phyloP scores from a whole-genome alignment of 768 basidiomycete genomes.

The Pleurotus djamor region DNA sequence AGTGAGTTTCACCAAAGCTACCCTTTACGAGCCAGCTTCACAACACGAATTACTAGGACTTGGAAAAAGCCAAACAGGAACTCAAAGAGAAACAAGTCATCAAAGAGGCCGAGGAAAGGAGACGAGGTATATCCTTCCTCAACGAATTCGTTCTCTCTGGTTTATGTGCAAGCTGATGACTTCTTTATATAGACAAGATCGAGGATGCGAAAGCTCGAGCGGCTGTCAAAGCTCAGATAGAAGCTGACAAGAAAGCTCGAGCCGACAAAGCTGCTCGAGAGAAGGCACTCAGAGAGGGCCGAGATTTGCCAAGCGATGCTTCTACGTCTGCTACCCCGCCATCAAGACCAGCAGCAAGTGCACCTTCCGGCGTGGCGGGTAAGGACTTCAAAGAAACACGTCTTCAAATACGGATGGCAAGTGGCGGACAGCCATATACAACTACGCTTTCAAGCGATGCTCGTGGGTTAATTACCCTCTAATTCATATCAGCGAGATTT shows the following conservation, averaged over 20 bases:
- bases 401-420: slow-evolving; percentile 85
- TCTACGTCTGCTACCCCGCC: slow-evolving; percentile 22
- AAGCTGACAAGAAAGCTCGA: slow-evolving; percentile 87
- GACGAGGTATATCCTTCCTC: slow-evolving; percentile 52
- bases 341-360: slow-evolving; percentile 29
- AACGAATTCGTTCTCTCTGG: background rate
- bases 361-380: slow-evolving; percentile 46
- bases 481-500: background rate
- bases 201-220: slow-evolving; percentile 86
- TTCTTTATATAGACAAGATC: slow-evolving; percentile 68
- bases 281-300: slow-evolving; percentile 88
- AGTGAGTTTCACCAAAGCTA: slow-evolving; percentile 30
- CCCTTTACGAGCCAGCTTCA: background rate
- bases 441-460: slow-evolving; percentile 80
- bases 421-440: slow-evolving; percentile 78
- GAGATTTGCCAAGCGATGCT: slow-evolving; percentile 24
- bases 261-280: slow-evolving; percentile 88
- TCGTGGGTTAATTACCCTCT: slow-evolving; percentile 41
- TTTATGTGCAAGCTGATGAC: background rate
- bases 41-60: slow-evolving; percentile 45
- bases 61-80: slow-evolving; percentile 72
- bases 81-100: slow-evolving; percentile 74
- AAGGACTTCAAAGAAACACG: slow-evolving; percentile 87
- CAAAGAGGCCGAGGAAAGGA: slow-evolving; percentile 81
- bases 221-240: slow-evolving; percentile 91